Conservation (phyloP, 176 grass and related monocot genomes). For the Oryza punctata region DNA sequence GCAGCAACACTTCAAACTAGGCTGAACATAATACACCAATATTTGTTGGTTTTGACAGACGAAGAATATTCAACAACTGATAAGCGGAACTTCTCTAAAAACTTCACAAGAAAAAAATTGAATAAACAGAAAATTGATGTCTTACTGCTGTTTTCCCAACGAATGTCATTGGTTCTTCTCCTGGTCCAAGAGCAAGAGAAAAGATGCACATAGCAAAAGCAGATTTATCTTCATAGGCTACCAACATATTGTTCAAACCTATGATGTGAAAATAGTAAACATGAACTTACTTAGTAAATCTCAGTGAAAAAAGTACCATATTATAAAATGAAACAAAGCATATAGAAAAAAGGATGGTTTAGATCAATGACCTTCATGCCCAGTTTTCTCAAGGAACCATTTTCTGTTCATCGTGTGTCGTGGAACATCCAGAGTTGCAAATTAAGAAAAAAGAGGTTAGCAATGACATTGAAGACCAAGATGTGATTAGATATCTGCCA, state of each 20-base stretch:
- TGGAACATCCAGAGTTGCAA: conserved; percentile 24
- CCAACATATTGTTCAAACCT: conserved; percentile 94
- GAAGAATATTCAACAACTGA: neutral
- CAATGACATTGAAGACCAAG: conserved; percentile 3
- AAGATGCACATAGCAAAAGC: conserved; percentile 97
- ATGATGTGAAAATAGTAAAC: conserved; percentile 25
- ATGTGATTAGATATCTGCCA: neutral
- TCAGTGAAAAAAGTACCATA: neutral
- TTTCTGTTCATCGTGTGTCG: conserved; percentile 70
- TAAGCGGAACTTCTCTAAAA: neutral
- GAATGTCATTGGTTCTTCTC: conserved; percentile 81
- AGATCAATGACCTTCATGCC: conserved; percentile 73
- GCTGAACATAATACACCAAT: neutral
- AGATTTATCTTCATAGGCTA: conserved; percentile 97
- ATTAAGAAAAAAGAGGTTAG: conserved; percentile 44
- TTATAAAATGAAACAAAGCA: conserved; percentile 14
- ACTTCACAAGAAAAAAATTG: neutral
- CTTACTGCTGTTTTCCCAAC: conserved; percentile 82
- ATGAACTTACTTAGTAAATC: conserved; percentile 22
- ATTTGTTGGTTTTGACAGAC: neutral
- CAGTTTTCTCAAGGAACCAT: conserved; percentile 93
- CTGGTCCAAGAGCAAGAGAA: conserved; percentile 92
- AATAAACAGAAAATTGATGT: conserved; percentile 18
- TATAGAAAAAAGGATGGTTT: neutral
- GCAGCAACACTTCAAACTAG: neutral